Evolutionary conservation across 2,329 filamentous ascomycete species (phyloP).

Genomic region (Stachybotrys elegans): DNA sequence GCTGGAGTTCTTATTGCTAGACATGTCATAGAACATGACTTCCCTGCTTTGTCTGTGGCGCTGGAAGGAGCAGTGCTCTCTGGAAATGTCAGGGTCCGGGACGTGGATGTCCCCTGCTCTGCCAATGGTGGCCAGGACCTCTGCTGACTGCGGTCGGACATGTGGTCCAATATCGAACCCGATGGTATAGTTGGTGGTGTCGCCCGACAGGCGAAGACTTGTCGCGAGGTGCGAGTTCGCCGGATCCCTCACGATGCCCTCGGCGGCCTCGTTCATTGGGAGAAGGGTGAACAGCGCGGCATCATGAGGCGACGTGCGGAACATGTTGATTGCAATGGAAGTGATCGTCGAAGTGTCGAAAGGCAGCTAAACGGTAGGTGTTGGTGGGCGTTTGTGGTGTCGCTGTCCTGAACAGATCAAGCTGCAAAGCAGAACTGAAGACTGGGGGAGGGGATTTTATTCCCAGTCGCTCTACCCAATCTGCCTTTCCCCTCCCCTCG

Average conservation of each 20-base stretch:
- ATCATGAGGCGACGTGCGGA: background rate
- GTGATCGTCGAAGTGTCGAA: no score
- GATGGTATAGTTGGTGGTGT: background rate
- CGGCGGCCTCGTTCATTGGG: background rate
- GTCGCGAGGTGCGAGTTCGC: background rate
- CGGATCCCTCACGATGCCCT: background rate
- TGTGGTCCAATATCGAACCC: constrained; percentile 1
- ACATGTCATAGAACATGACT: constrained; percentile 1
- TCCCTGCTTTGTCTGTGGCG: background rate
- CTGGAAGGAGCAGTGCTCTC: constrained; percentile 3
- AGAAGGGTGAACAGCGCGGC: background rate
- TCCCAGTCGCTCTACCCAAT: no score
- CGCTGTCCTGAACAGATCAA: no score
- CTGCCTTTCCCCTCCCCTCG: no score
- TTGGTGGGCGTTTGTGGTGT: no score
- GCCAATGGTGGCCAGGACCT: constrained; percentile 2
- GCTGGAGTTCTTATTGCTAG: background rate
- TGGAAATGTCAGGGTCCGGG: background rate
- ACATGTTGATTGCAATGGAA: background rate
- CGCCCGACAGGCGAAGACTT: no score
- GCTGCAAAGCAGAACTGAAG: no score
- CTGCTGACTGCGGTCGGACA: background rate
- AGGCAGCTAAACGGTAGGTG: no score
- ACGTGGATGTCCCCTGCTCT: constrained; percentile 1
- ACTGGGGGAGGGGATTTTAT: no score